Conservation (phyloP, 805 yeast species). For the Cyberlindnera euphorbiae region DNA sequence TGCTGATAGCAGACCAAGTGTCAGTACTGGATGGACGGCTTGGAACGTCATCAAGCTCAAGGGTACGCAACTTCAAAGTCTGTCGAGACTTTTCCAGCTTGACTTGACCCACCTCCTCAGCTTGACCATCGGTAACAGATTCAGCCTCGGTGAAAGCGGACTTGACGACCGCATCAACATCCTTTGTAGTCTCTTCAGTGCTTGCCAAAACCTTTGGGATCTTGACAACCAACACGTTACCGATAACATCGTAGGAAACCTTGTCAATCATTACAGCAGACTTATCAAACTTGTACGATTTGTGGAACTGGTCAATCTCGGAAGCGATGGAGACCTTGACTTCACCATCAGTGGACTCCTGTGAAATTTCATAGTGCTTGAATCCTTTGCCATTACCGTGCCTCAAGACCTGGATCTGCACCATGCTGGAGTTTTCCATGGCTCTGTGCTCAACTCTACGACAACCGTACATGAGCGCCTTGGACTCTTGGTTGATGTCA, state of each 20-base stretch:
- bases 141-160: too few species aligned
- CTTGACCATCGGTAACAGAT: too few species aligned
- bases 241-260: constrained; percentile 15
- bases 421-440: constrained; percentile 3
- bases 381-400: constrained; percentile 12
- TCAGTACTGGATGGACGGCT: too few species aligned
- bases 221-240: constrained; percentile 10
- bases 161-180: too few species aligned
- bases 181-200: too few species aligned
- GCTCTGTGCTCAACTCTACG: constrained; percentile 1
- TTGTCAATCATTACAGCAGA: constrained; percentile 10
- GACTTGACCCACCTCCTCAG: too few species aligned
- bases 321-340: constrained; percentile 14
- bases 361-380: constrained; percentile 15
- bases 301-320: constrained; percentile 15
- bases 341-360: constrained; percentile 8
- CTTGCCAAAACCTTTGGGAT: constrained; percentile 14
- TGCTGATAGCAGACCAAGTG: too few species aligned
- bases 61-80: too few species aligned
- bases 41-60: too few species aligned
- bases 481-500: background rate
- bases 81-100: too few species aligned
- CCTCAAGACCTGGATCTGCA: constrained; percentile 17
- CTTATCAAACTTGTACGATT: constrained; percentile 14
- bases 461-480: background rate